phyloP scores from a whole-genome alignment of 2,329 filamentous ascomycete species.

The Botrytis fabae region DNA sequence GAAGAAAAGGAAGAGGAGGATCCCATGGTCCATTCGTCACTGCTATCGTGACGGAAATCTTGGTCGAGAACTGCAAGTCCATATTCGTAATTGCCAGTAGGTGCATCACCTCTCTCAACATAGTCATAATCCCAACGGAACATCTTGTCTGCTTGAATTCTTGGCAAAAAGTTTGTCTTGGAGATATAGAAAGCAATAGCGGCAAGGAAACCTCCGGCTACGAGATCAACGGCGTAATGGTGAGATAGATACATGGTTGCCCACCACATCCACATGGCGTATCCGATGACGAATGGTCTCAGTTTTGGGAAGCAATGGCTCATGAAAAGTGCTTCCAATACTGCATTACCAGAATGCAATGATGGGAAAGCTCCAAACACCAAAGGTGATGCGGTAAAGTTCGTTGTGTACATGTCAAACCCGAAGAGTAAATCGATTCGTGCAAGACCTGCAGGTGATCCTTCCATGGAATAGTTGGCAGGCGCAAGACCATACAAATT shows the following conservation, averaged over 20 bases:
- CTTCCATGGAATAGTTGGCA: slow-evolving; percentile 87
- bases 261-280: slow-evolving; percentile 96
- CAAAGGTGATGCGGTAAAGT: slow-evolving; percentile 84
- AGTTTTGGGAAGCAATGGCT: slow-evolving; percentile 86
- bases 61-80: slow-evolving; percentile 42
- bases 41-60: slow-evolving; percentile 51
- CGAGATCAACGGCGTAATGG: slow-evolving; percentile 93
- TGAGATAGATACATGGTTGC: slow-evolving; percentile 97
- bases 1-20: slow-evolving; percentile 62
- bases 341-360: slow-evolving; percentile 85
- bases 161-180: slow-evolving; percentile 77
- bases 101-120: slow-evolving; percentile 74
- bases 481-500: slow-evolving; percentile 87
- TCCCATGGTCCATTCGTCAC: slow-evolving; percentile 87
- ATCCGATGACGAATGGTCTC: slow-evolving; percentile 75
- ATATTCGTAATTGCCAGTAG: slow-evolving; percentile 56
- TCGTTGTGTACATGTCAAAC: slow-evolving; percentile 88
- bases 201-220: slow-evolving; percentile 78
- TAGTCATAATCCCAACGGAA: slow-evolving; percentile 96
- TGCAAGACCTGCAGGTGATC: slow-evolving; percentile 84
- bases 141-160: slow-evolving; percentile 78
- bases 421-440: slow-evolving; percentile 89
- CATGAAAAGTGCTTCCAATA: slow-evolving; percentile 89
- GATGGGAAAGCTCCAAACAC: slow-evolving; percentile 96
- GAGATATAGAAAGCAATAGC: slow-evolving; percentile 80